phyloP scores from a whole-genome alignment of 805 yeast species.

The Jamesozyma piceae region DNA sequence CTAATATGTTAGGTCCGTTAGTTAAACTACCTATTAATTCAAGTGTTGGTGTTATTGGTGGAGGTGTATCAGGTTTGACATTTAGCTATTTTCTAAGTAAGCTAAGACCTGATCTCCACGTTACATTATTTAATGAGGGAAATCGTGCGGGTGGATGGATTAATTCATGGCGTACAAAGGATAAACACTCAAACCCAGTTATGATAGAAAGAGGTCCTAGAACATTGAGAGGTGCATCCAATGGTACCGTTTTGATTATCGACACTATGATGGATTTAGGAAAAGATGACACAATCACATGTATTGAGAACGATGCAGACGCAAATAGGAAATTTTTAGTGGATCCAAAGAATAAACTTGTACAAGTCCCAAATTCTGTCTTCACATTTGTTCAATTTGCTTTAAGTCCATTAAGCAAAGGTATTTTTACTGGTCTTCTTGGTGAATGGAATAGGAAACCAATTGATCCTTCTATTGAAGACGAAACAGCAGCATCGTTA shows the following conservation, averaged over 20 bases:
- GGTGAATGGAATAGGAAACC: constrained; percentile 42
- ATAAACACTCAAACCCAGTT: constrained; percentile 20
- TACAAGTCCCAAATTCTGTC: constrained; percentile 45
- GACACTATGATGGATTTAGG: constrained; percentile 48
- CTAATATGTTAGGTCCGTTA: constrained; percentile 14
- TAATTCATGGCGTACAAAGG: constrained; percentile 37
- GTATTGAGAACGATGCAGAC: constrained; percentile 44
- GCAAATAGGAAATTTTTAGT: constrained; percentile 70
- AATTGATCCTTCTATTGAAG: constrained; percentile 29
- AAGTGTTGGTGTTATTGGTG: constrained; percentile 68
- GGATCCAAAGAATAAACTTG: constrained; percentile 36
- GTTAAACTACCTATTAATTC: constrained; percentile 25
- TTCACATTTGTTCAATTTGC: constrained; percentile 30
- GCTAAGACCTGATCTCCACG: constrained; percentile 66
- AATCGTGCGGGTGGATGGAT: constrained; percentile 74
- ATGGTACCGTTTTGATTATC: constrained; percentile 61
- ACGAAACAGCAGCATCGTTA: constrained; percentile 66
- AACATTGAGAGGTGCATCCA: constrained; percentile 73
- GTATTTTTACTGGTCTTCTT: constrained; percentile 36
- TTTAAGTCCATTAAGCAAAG: constrained; percentile 37
- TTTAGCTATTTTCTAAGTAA: constrained; percentile 58
- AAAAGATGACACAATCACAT: constrained; percentile 42
- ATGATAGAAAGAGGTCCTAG: constrained; percentile 82
- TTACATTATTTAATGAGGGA: constrained; percentile 52
- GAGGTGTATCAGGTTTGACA: constrained; percentile 80